Evolutionary conservation across 768 basidiomycete genomes (phyloP).

Genomic region (Suillus bovinus): DNA sequence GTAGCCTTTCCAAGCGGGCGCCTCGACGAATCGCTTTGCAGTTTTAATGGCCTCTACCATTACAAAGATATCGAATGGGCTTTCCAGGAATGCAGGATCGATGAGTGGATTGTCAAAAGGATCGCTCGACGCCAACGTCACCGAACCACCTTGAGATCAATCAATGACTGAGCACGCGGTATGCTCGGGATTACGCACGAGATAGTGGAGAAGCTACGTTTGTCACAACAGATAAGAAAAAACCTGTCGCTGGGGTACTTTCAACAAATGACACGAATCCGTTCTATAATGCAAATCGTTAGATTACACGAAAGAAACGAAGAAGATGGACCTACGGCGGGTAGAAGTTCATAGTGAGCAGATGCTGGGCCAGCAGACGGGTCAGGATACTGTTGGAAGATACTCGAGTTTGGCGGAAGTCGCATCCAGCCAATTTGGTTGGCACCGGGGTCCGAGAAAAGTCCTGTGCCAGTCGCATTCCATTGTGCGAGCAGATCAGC

Average conservation of each 20-base stretch:
- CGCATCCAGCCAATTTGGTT: neutral
- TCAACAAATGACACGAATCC: neutral
- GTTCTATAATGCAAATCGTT: neutral
- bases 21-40: neutral
- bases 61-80: neutral
- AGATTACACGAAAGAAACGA: neutral
- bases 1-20: neutral
- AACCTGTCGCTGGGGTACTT: neutral
- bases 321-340: neutral
- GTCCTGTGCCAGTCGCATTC: neutral
- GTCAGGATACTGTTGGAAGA: neutral
- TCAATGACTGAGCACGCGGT: neutral
- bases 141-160: neutral
- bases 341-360: neutral
- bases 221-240: neutral
- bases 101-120: neutral
- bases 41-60: neutral
- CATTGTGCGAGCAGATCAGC: neutral
- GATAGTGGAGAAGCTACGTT: neutral
- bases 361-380: neutral
- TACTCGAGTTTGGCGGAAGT: neutral
- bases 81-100: neutral
- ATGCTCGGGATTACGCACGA: neutral
- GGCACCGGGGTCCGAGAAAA: neutral
- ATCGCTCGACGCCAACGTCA: neutral